A percentile compares a stretch with the other conserved stretches of the same genome.
phyloP scores from a whole-genome alignment of 306 rosid species.

The Rosa lucieae region DNA sequence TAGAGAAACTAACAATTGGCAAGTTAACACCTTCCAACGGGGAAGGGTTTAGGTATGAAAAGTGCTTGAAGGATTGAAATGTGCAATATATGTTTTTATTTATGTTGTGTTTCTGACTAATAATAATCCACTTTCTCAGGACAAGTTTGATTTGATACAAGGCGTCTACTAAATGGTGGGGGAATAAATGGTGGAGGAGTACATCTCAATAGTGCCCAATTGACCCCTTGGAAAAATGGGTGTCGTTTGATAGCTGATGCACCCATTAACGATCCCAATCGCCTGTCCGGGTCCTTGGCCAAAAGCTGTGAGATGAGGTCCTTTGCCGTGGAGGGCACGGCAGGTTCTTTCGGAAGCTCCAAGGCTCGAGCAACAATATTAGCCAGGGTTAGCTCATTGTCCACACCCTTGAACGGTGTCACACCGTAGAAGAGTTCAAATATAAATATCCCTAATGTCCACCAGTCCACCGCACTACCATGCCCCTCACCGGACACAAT shows the following conservation, averaged over 20 bases:
- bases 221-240: constrained; percentile 59
- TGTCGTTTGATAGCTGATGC: constrained; percentile 60
- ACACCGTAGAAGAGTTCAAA: constrained; percentile 66
- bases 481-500: constrained; percentile 72
- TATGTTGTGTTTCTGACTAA: constrained; percentile 26
- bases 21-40: background rate
- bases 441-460: constrained; percentile 66
- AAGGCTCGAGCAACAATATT: constrained; percentile 77
- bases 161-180: constrained; percentile 41
- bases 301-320: constrained; percentile 59
- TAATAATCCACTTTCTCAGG: constrained; percentile 61
- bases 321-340: constrained; percentile 42
- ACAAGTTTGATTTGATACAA: constrained; percentile 53
- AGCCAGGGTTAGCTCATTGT: constrained; percentile 66
- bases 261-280: constrained; percentile 66
- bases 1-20: background rate
- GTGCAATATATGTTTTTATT: background rate
- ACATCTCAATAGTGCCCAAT: constrained; percentile 79
- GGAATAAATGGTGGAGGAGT: constrained; percentile 60
- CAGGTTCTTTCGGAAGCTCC: constrained; percentile 68
- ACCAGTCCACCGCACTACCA: constrained; percentile 84
- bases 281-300: constrained; percentile 62
- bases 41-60: background rate
- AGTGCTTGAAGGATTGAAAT: background rate
- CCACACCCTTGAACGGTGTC: constrained; percentile 68